Evolutionary conservation across 768 basidiomycete species (phyloP).

Genomic region (Suillus ampliporus): DNA sequence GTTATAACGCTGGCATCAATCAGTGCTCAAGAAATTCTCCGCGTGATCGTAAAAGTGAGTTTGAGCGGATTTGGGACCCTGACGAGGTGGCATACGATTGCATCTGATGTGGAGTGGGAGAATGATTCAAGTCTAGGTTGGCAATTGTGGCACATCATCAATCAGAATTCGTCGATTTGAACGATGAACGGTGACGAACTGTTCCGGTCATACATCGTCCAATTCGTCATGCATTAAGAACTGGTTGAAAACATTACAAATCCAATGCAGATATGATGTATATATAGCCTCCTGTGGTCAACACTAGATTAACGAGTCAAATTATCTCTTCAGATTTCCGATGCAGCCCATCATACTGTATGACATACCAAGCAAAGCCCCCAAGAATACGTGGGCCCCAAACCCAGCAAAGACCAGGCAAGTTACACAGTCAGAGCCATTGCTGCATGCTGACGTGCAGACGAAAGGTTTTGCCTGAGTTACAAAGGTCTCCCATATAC

Average conservation of each 20-base stretch:
- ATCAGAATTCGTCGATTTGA: background rate
- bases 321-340: background rate
- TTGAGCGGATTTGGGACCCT: too few relatives aligned
- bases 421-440: background rate
- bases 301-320: background rate
- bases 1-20: too few relatives aligned
- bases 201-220: too few relatives aligned
- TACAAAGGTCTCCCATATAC: slow-evolving; percentile 46
- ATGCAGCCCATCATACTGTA: slow-evolving; percentile 41
- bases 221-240: too few relatives aligned
- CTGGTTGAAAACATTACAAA: background rate
- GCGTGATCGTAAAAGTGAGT: too few relatives aligned
- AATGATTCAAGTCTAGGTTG: background rate
- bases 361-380: slow-evolving; percentile 41
- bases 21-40: too few relatives aligned
- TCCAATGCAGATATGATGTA: background rate
- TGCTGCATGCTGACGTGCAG: background rate
- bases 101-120: background rate
- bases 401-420: slow-evolving; percentile 43
- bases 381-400: slow-evolving; percentile 35
- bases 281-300: background rate
- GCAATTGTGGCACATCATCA: too few relatives aligned
- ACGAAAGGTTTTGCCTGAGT: slow-evolving; percentile 34
- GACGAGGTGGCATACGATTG: too few relatives aligned
- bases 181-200: background rate